Base-by-base conservation (phyloP, 2,329 filamentous ascomycete species). In the Beauveria rudraprayagi region DNA sequence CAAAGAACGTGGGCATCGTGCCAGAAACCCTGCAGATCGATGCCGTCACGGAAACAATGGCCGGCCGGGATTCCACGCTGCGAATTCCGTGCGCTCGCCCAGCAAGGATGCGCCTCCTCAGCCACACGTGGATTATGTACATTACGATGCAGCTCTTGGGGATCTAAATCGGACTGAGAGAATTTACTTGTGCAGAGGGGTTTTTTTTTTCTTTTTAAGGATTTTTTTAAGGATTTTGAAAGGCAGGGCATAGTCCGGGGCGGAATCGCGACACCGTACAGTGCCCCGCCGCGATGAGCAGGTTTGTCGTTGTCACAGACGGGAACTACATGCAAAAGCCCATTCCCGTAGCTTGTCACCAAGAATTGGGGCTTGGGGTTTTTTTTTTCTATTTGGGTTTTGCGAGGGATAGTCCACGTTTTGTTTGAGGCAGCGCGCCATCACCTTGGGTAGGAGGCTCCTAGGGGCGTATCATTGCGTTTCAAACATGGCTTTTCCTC, bases 181-280 rank as follows among this genome's bases (percentile, higher is more conserved):
- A 10, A 37, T 6, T 4, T 47, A 5, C 16, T 3, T 6, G 43
- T 43, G 7, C 37, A 30, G 10, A 19, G 51, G 1, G n/a, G n/a
- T n/a, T n/a, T n/a, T n/a, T n/a, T n/a, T n/a, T n/a, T n/a, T n/a
- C n/a, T n/a, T n/a, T n/a, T n/a, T n/a, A n/a, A n/a, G n/a, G n/a
- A n/a, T 19, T 40, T 30, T 43, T 37, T 26, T 1, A 8, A 16
- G 22, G 4, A 54, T 22, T 11, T n/a, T 26, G 3, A 47, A 48
- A 14, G 54, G 54, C 43, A 57, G 50, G 55, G 55, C 44, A 56
- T 56, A 41, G 55, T 57, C 44, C 40, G 55, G 55, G 55, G 55
- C 55, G 28, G 41, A 56, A 47, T 47, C 41, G 41, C 26, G 41
- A 56, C 30, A 37, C 16, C 53, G 9, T 14, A 37, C 34, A 37